phyloP scores from a whole-genome alignment of 1,284 basidiomycete genomes.

The Ustilago sp. region DNA sequence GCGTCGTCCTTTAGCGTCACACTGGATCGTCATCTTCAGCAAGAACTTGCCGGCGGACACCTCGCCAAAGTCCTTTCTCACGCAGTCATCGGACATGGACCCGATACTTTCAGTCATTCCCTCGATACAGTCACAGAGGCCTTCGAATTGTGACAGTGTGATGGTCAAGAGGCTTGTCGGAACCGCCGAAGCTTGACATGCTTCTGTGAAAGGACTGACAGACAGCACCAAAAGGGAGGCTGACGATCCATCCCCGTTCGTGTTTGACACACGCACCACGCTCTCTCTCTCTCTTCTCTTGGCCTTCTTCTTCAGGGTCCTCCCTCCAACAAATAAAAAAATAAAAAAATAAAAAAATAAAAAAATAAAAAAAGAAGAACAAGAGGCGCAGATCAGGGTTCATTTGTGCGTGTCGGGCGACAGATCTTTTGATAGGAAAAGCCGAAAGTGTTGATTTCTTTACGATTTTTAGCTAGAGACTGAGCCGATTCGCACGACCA shows the following conservation, averaged over 20 bases:
- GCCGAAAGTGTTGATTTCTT: slow-evolving; percentile 1
- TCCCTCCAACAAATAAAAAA: background rate
- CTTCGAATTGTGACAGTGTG: background rate
- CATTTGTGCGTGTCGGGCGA: background rate
- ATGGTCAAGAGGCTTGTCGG: background rate
- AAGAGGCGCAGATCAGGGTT: slow-evolving; percentile 1
- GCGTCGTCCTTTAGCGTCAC: too few relatives aligned
- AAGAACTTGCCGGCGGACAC: background rate
- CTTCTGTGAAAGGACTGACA: background rate
- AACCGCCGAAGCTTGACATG: background rate
- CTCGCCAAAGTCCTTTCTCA: background rate
- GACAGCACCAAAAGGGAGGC: background rate
- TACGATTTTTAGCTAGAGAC: background rate
- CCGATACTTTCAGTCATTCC: too few relatives aligned
- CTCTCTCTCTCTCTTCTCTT: background rate
- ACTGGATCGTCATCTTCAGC: too few relatives aligned
- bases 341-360: background rate
- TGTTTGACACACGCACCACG: too few relatives aligned
- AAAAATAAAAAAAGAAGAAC: background rate
- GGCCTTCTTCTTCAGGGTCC: too few relatives aligned
- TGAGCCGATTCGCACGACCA: too few relatives aligned
- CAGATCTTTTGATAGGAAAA: background rate
- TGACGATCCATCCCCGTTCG: too few relatives aligned
- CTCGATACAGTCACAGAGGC: background rate
- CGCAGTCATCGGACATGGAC: background rate